phyloP scores from a whole-genome alignment of 2,329 filamentous ascomycete species.

The Venturia carpophila region DNA sequence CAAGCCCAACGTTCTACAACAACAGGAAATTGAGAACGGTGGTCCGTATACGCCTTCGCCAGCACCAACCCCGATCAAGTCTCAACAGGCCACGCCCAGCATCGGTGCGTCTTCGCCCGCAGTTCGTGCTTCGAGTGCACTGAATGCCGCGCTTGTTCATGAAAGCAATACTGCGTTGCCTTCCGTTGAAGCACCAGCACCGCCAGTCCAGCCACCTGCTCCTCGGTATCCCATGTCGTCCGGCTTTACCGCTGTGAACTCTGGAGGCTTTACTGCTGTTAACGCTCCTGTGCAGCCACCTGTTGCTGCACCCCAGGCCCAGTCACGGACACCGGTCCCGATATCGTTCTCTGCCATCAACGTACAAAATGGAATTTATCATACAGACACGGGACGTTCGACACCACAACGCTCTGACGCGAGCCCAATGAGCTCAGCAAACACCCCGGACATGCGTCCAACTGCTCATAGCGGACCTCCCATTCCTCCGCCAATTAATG shows the following conservation, averaged over 20 bases:
- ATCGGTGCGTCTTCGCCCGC: slow-evolving; percentile 60
- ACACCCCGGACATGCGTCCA: slow-evolving; percentile 48
- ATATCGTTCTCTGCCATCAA: slow-evolving; percentile 52
- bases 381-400: slow-evolving; percentile 45
- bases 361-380: slow-evolving; percentile 43
- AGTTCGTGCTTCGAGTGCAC: slow-evolving; percentile 47
- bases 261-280: slow-evolving; percentile 18
- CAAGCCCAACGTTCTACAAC: slow-evolving; percentile 94
- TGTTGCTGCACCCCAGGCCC: slow-evolving; percentile 21
- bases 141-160: slow-evolving; percentile 47
- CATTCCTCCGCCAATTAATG: slow-evolving; percentile 52
- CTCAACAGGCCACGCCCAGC: slow-evolving; percentile 40
- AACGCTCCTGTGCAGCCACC: slow-evolving; percentile 19
- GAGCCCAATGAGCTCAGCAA: slow-evolving; percentile 51
- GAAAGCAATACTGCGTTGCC: slow-evolving; percentile 22
- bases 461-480: slow-evolving; percentile 44
- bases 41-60: slow-evolving; percentile 80
- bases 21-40: slow-evolving; percentile 86
- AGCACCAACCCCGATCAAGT: slow-evolving; percentile 60
- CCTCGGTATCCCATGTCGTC: slow-evolving; percentile 50
- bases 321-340: slow-evolving; percentile 20
- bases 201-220: slow-evolving; percentile 29
- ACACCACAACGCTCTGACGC: slow-evolving; percentile 52
- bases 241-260: slow-evolving; percentile 61
- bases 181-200: slow-evolving; percentile 14